Evolutionary conservation across 75 land plant genomes (phyloP).

Genomic region (Larix kaempferi): DNA sequence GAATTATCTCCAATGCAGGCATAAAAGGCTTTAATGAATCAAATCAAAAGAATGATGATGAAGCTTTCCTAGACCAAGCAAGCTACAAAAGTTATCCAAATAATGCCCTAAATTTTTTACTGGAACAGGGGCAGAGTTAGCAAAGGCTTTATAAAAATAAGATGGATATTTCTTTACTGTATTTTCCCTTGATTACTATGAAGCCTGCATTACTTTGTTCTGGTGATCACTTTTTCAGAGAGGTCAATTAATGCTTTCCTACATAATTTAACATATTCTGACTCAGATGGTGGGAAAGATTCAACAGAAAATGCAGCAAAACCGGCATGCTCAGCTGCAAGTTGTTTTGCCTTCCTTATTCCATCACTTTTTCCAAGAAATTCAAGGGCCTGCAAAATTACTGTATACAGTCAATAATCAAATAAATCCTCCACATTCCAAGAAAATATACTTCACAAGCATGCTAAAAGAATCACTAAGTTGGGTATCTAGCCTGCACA

Average conservation of each 20-base stretch:
- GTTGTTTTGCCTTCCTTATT: slow-evolving; percentile 60
- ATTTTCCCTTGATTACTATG: too few species aligned
- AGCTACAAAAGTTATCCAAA: too few species aligned
- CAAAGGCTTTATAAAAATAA: too few species aligned
- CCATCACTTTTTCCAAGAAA: slow-evolving; percentile 72
- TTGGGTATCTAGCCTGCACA: neutral
- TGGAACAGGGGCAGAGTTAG: too few species aligned
- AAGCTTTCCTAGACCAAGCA: too few species aligned
- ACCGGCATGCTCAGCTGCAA: slow-evolving; percentile 71
- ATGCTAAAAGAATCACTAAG: neutral
- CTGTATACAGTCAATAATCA: neutral
- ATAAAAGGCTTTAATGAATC: too few species aligned
- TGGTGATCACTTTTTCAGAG: slow-evolving; percentile 64
- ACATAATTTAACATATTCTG: slow-evolving; percentile 56
- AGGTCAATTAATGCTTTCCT: slow-evolving; percentile 78
- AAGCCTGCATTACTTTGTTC: slow-evolving; percentile 53
- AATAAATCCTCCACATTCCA: neutral
- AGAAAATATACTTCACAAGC: neutral
- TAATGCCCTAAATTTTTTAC: too few species aligned
- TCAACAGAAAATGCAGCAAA: slow-evolving; percentile 74
- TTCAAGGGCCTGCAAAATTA: slow-evolving; percentile 64
- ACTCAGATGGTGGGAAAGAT: slow-evolving; percentile 61
- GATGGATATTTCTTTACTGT: too few species aligned
- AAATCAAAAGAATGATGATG: too few species aligned
- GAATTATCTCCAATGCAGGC: too few species aligned